Conservation (phyloP, 2,329 filamentous ascomycete species). For the Aspergillus pseudoviridinutans region DNA sequence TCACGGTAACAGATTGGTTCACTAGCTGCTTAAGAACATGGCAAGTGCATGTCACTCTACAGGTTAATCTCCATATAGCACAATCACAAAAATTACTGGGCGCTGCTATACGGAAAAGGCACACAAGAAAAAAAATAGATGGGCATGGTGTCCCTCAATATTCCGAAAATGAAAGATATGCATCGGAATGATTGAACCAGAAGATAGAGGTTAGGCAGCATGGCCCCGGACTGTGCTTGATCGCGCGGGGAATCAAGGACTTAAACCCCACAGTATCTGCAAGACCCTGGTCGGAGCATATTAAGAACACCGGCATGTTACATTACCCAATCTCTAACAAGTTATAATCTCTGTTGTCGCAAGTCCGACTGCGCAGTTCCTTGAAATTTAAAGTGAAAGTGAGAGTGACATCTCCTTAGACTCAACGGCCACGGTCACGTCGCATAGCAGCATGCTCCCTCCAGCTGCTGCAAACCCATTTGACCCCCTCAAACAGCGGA, state of each 20-base stretch:
- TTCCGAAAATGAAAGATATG: no score
- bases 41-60: no score
- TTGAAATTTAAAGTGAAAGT: background rate
- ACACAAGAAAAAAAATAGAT: no score
- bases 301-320: background rate
- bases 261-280: background rate
- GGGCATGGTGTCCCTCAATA: no score
- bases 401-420: background rate
- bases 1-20: no score
- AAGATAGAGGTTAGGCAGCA: no score
- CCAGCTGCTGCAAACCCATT: background rate
- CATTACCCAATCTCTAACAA: background rate
- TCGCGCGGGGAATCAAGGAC: background rate
- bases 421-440: background rate
- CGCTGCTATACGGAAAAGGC: no score
- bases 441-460: background rate
- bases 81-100: no score
- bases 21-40: no score
- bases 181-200: no score
- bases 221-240: background rate
- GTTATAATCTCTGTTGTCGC: background rate
- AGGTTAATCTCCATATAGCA: no score
- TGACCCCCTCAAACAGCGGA: background rate
- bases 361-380: background rate
- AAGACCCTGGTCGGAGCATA: background rate